phyloP scores from a whole-genome alignment of 2,329 filamentous ascomycete genomes.

The Dissoconium aciculare region DNA sequence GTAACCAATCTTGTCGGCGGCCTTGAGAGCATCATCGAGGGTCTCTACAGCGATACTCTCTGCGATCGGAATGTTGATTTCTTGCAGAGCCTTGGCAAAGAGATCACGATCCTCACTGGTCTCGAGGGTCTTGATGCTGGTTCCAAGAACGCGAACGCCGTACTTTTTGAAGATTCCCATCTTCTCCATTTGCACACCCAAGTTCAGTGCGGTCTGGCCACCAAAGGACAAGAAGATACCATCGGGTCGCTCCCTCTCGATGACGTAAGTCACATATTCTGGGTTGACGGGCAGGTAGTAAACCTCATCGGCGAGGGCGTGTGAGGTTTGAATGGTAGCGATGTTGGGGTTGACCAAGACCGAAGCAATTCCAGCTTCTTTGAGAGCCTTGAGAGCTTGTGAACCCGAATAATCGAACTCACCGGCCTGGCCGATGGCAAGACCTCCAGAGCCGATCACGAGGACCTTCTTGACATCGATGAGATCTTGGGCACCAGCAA shows the following conservation, averaged over 20 bases:
- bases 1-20: slow-evolving; percentile 77
- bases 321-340: slow-evolving; percentile 93
- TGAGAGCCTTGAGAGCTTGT: slow-evolving; percentile 90
- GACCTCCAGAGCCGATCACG: slow-evolving; percentile 86
- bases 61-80: slow-evolving; percentile 95
- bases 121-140: slow-evolving; percentile 85
- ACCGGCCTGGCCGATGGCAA: slow-evolving; percentile 93
- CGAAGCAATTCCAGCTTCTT: slow-evolving; percentile 81
- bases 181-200: slow-evolving; percentile 94
- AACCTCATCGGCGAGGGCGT: slow-evolving; percentile 88
- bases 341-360: slow-evolving; percentile 97
- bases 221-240: slow-evolving; percentile 96
- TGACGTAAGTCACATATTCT: slow-evolving; percentile 95
- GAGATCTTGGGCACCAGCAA: slow-evolving; percentile 59
- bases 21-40: slow-evolving; percentile 79
- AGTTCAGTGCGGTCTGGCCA: slow-evolving; percentile 90
- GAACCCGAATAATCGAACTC: slow-evolving; percentile 98
- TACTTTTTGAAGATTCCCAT: slow-evolving; percentile 92
- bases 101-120: slow-evolving; percentile 91
- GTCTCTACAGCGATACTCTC: slow-evolving; percentile 87
- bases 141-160: slow-evolving; percentile 88
- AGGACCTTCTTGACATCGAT: slow-evolving; percentile 94
- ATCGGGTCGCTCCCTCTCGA: slow-evolving; percentile 88
- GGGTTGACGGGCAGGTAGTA: slow-evolving; percentile 97
- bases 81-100: slow-evolving; percentile 86